These are phyloP conservation scores for Fragaria vesca DNA, from an alignment of 306 rosid genomes.

Conservation along the genomic window DNA sequence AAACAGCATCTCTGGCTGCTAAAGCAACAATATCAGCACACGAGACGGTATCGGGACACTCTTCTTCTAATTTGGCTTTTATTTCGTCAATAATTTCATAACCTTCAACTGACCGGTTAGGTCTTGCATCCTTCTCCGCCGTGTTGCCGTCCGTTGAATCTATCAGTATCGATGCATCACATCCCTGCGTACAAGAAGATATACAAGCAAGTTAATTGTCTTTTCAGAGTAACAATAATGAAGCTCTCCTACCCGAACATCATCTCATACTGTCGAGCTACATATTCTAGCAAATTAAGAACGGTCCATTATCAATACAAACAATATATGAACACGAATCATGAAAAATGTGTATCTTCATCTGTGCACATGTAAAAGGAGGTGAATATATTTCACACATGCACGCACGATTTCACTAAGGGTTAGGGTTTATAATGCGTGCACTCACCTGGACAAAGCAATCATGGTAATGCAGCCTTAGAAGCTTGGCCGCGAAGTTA, in stretches of 20 bases:
- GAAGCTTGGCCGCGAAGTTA: conserved; percentile 31
- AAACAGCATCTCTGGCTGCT: conserved; percentile 38
- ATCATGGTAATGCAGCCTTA: conserved; percentile 46
- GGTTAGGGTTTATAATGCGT: background rate
- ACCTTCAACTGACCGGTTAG: conserved; percentile 28
- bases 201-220: background rate
- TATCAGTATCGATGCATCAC: conserved; percentile 38
- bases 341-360: too few species aligned
- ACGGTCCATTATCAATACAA: background rate
- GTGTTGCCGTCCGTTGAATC: conserved; percentile 24
- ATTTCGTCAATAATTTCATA: conserved; percentile 40
- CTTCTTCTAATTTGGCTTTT: conserved; percentile 28
- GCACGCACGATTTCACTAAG: too few species aligned
- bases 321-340: background rate
- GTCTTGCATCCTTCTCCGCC: conserved; percentile 31
- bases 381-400: too few species aligned
- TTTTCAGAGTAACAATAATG: background rate
- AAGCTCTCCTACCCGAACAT: too few species aligned
- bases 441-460: conserved; percentile 41
- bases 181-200: conserved; percentile 28
- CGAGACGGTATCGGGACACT: conserved; percentile 31
- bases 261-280: too few species aligned
- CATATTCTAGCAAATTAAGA: background rate
- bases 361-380: too few species aligned
- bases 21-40: conserved; percentile 44